Percentiles rank a stretch among this genome's conserved stretches.
Conservation (phyloP, 2,329 filamentous ascomycete genomes). For the Eurotiales sp. region DNA sequence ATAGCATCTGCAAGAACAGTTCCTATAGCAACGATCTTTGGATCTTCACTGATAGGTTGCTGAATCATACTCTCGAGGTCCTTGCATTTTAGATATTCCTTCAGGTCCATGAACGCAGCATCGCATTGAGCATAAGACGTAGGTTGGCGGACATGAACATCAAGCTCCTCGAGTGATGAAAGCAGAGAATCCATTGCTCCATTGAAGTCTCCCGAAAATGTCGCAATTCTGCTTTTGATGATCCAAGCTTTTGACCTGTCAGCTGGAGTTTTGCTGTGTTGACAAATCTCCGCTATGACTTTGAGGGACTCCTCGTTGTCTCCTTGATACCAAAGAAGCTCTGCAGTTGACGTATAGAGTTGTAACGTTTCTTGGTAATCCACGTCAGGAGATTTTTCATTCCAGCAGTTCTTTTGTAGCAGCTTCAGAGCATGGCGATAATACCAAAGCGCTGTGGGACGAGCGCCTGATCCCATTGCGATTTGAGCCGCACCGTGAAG, state of each 20-base stretch:
- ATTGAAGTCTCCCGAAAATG: constrained; percentile 67
- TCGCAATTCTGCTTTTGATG: constrained; percentile 73
- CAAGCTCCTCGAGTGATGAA: constrained; percentile 67
- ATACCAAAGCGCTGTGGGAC: constrained; percentile 77
- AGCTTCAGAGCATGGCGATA: constrained; percentile 72
- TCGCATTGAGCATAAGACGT: constrained; percentile 77
- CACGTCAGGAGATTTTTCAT: constrained; percentile 64
- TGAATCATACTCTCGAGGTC: constrained; percentile 43
- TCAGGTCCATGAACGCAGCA: constrained; percentile 62
- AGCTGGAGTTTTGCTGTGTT: constrained; percentile 64
- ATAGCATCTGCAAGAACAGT: constrained; percentile 57
- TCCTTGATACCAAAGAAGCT: constrained; percentile 77
- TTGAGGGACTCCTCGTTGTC: constrained; percentile 64
- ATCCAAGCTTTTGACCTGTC: constrained; percentile 85
- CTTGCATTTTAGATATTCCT: constrained; percentile 57
- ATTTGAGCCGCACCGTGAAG: constrained; percentile 74
- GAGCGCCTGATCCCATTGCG: constrained; percentile 76
- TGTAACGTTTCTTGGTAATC: constrained; percentile 83
- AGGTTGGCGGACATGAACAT: constrained; percentile 60
- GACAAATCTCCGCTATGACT: constrained; percentile 67
- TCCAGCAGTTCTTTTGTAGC: constrained; percentile 78
- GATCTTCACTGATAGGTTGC: constrained; percentile 41
- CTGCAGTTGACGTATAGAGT: constrained; percentile 72
- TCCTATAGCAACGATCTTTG: constrained; percentile 43
- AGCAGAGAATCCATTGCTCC: constrained; percentile 68